Conservation (phyloP, 1,284 basidiomycete genomes). For the Boletus semigastroideus region DNA sequence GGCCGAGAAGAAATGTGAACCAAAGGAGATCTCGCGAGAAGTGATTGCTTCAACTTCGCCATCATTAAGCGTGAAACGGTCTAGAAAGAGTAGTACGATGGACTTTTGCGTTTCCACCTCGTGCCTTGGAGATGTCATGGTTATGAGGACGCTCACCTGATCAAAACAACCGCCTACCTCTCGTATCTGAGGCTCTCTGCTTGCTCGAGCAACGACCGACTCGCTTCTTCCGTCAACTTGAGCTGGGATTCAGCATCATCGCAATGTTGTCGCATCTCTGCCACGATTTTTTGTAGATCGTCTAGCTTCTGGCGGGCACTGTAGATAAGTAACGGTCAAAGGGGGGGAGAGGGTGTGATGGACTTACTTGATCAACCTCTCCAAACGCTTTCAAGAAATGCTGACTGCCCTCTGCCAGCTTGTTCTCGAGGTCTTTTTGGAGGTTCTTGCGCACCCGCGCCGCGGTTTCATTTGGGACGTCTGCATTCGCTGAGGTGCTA, state of each 20-base stretch:
- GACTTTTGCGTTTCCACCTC: constrained; percentile 67
- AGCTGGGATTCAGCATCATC: constrained; percentile 65
- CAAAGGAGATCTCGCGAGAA: constrained; percentile 77
- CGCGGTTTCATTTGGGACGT: constrained; percentile 53
- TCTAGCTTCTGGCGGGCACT: constrained; percentile 20
- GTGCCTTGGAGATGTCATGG: constrained; percentile 45
- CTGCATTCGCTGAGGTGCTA: constrained; percentile 12
- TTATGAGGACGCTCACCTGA: neutral
- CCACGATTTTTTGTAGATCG: constrained; percentile 21
- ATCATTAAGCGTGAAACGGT: constrained; percentile 77
- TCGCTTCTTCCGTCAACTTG: constrained; percentile 73
- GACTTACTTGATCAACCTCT: constrained; percentile 82
- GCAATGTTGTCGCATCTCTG: constrained; percentile 24
- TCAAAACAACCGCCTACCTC: constrained; percentile 48
- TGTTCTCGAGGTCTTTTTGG: constrained; percentile 78
- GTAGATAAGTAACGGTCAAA: neutral
- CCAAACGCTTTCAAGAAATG: constrained; percentile 82
- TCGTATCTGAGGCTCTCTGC: constrained; percentile 82
- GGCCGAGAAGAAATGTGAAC: constrained; percentile 72
- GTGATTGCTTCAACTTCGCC: constrained; percentile 74
- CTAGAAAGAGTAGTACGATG: constrained; percentile 79
- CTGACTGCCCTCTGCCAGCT: constrained; percentile 76
- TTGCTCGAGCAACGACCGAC: constrained; percentile 81
- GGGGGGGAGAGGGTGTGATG: constrained; percentile 28
- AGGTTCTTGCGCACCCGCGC: constrained; percentile 74